These are phyloP conservation scores for Scedosporium apiospermum DNA, from an alignment of 2,329 filamentous ascomycete species.

Conservation along the genomic window DNA sequence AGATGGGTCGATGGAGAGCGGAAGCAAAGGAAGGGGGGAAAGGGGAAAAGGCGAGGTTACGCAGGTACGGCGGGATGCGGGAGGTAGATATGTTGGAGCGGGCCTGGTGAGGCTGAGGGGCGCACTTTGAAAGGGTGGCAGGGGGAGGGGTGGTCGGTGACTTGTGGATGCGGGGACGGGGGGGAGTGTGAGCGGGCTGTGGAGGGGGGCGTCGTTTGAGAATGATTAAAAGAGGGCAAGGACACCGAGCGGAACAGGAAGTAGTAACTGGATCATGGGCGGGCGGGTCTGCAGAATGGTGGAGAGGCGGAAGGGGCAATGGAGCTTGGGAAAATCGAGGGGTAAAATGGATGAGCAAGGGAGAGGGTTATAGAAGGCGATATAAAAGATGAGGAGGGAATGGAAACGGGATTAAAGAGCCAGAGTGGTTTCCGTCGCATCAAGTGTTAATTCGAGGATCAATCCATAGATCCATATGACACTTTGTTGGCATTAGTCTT, in stretches of 20 bases:
- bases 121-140: constrained; percentile 8
- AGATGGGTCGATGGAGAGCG: constrained; percentile 19
- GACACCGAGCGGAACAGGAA: neutral
- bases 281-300: constrained; percentile 7
- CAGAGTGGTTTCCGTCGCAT: too few species aligned
- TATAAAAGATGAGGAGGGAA: neutral
- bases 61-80: constrained; percentile 11
- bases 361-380: constrained; percentile 3
- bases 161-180: constrained; percentile 2
- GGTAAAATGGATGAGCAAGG: constrained; percentile 2
- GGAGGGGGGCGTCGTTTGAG: constrained; percentile 13
- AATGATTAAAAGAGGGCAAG: constrained; percentile 15
- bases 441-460: too few species aligned
- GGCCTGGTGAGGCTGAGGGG: constrained; percentile 6
- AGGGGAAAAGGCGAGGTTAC: constrained; percentile 10
- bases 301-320: constrained; percentile 3
- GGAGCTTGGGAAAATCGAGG: constrained; percentile 3
- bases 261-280: neutral
- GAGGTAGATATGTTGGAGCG: constrained; percentile 8
- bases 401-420: neutral
- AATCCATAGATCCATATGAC: too few species aligned
- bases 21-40: constrained; percentile 9
- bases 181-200: constrained; percentile 1
- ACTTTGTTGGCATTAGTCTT: too few species aligned
- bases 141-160: constrained; percentile 7